These are phyloP conservation scores for Eucalyptus fibrosa DNA, from an alignment of 345 rosid species.

Conservation along the genomic window DNA sequence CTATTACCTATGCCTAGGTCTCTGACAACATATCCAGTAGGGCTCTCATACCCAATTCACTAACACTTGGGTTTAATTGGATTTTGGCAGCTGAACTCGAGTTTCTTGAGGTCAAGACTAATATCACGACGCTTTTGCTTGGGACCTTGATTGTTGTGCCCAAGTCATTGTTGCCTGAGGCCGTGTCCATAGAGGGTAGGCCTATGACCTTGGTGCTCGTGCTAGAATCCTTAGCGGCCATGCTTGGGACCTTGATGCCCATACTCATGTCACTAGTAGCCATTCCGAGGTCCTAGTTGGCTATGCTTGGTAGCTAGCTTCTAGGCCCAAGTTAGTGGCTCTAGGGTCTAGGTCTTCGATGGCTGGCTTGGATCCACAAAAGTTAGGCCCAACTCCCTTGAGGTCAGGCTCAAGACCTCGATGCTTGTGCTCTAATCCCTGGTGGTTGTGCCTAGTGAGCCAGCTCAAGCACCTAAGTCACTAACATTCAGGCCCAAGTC, in stretches of 20 bases:
- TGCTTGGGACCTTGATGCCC: not conserved
- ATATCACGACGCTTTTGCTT: accelerated
- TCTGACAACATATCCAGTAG: accelerated
- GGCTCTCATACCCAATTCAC: not conserved
- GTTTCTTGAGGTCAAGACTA: not conserved
- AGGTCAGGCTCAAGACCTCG: not conserved
- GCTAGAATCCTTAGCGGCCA: not conserved
- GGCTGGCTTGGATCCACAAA: not conserved
- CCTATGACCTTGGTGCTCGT: accelerated
- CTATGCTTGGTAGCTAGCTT: not conserved
- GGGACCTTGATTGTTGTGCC: not conserved
- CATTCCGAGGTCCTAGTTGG: not conserved
- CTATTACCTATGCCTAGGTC: not conserved
- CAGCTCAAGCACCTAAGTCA: not conserved
- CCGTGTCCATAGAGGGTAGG: not conserved
- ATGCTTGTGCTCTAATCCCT: accelerated
- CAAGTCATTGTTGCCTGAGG: not conserved
- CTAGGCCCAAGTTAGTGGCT: not conserved
- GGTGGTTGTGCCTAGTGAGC: accelerated
- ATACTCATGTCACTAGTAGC: not conserved
- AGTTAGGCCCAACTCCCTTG: not conserved
- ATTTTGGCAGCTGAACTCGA: not conserved
- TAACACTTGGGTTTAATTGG: not conserved
- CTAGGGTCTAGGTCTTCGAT: too few species aligned
- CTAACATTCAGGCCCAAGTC: not conserved